phyloP scores from a whole-genome alignment of 768 basidiomycete species.

The Cyclocybe aegerita region DNA sequence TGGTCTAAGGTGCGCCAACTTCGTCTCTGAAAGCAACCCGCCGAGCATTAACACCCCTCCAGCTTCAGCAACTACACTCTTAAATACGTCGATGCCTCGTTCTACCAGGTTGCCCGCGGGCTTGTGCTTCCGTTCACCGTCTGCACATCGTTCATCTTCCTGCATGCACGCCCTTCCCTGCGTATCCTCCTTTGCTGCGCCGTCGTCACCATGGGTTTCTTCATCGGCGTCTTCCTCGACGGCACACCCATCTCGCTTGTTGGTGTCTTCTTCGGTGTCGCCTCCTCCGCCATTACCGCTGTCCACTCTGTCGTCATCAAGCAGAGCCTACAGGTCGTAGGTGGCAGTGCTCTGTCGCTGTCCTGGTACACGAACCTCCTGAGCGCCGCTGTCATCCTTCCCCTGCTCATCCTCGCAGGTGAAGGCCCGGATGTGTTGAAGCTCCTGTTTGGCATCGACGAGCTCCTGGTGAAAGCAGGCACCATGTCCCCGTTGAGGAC shows the following conservation, averaged over 20 bases:
- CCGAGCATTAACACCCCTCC: neutral
- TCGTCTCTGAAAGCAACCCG: neutral
- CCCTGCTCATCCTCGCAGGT: conserved; percentile 71
- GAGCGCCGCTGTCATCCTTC: conserved; percentile 70
- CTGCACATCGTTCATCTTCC: conserved; percentile 75
- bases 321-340: conserved; percentile 73
- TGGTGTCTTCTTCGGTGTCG: conserved; percentile 80
- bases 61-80: conserved; percentile 90
- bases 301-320: conserved; percentile 95
- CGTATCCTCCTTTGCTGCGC: conserved; percentile 74
- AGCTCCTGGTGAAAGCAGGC: conserved; percentile 34
- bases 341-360: conserved; percentile 80
- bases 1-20: conserved; percentile 64
- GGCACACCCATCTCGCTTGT: conserved; percentile 52
- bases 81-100: conserved; percentile 92
- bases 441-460: conserved; percentile 52
- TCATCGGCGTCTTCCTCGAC: conserved; percentile 84
- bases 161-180: conserved; percentile 74
- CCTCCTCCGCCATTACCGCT: conserved; percentile 85
- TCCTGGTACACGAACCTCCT: conserved; percentile 92
- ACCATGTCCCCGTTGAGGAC: conserved; percentile 51
- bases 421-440: conserved; percentile 66
- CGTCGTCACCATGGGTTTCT: conserved; percentile 90
- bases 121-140: conserved; percentile 94
- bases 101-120: conserved; percentile 95